These are phyloP conservation scores for Penicillium sp. DNA, from an alignment of 2,329 filamentous ascomycete genomes.

Conservation along the genomic window DNA sequence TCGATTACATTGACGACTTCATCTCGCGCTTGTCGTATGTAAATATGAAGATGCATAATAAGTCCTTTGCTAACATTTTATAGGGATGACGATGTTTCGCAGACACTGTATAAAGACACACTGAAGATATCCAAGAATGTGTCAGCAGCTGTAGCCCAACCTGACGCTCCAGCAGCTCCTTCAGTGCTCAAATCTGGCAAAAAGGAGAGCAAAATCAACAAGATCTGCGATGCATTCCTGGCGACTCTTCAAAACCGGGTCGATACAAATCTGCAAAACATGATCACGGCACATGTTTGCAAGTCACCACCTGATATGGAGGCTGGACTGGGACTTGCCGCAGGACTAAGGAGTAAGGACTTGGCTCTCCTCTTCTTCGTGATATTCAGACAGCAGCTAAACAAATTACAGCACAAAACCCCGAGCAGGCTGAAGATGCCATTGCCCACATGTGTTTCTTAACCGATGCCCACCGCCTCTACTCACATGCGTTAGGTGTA, in stretches of 20 bases:
- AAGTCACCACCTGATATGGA: slow-evolving; percentile 88
- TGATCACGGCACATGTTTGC: slow-evolving; percentile 92
- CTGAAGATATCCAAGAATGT: slow-evolving; percentile 49
- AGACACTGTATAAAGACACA: slow-evolving; percentile 92
- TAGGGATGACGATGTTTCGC: slow-evolving; percentile 83
- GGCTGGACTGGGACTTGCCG: slow-evolving; percentile 76
- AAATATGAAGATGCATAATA: not conserved
- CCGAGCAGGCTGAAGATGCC: slow-evolving; percentile 76
- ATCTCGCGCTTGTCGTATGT: slow-evolving; percentile 75
- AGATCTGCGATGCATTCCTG: slow-evolving; percentile 82
- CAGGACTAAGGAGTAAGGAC: slow-evolving; percentile 58
- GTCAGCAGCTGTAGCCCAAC: slow-evolving; percentile 24
- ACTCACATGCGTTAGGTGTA: slow-evolving; percentile 83
- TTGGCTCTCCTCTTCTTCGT: not conserved
- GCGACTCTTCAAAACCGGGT: slow-evolving; percentile 62
- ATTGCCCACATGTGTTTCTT: slow-evolving; percentile 98
- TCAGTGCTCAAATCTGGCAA: slow-evolving; percentile 12
- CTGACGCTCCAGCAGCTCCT: slow-evolving; percentile 20
- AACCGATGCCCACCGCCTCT: slow-evolving; percentile 86
- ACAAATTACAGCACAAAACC: slow-evolving; percentile 53
- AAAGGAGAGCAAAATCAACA: slow-evolving; percentile 69
- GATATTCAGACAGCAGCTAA: slow-evolving; percentile 12
- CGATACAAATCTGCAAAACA: slow-evolving; percentile 74
- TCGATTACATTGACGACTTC: slow-evolving; percentile 84
- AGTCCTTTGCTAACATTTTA: slow-evolving; percentile 29